Percentiles rank a stretch among this genome's conserved stretches.
Conservation (phyloP, 352 stramenopile genomes). For the Phytophthora sp. region DNA sequence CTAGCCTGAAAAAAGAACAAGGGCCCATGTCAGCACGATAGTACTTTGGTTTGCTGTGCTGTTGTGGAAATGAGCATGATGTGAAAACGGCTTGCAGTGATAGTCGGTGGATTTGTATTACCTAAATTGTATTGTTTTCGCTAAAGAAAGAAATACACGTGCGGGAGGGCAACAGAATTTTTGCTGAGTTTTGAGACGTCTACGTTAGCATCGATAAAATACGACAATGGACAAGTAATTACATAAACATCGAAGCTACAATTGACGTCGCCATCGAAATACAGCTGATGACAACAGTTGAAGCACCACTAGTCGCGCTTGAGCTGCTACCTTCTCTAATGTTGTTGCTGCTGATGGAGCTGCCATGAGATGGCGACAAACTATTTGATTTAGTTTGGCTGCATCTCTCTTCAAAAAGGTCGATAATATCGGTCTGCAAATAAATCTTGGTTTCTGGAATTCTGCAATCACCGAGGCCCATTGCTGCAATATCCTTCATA, state of each 20-base stretch:
- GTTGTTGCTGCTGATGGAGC: background rate
- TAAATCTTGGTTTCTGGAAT: slow-evolving; percentile 12
- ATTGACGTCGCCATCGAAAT: background rate
- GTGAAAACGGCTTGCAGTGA: too few relatives aligned
- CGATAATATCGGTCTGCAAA: slow-evolving; percentile 8
- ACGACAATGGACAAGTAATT: background rate
- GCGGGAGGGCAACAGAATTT: too few relatives aligned
- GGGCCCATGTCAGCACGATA: too few relatives aligned
- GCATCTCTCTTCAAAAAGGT: slow-evolving; percentile 9
- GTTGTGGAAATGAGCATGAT: too few relatives aligned
- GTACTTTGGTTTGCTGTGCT: too few relatives aligned
- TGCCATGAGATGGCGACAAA: background rate
- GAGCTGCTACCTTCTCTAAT: background rate
- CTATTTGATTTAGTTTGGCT: background rate
- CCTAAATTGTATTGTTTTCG: too few relatives aligned
- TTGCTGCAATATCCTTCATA: slow-evolving; percentile 2
- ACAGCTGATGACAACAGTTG: background rate
- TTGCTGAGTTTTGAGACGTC: too few relatives aligned
- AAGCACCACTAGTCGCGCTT: slow-evolving; percentile 1
- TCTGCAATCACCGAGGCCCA: slow-evolving; percentile 15
- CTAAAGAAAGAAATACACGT: too few relatives aligned
- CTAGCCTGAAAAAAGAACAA: too few relatives aligned
- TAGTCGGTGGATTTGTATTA: too few relatives aligned
- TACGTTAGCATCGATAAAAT: too few relatives aligned
- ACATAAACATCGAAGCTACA: background rate